phyloP scores from a whole-genome alignment of 108 stramenopile species.

The Craspedostauros australis region DNA sequence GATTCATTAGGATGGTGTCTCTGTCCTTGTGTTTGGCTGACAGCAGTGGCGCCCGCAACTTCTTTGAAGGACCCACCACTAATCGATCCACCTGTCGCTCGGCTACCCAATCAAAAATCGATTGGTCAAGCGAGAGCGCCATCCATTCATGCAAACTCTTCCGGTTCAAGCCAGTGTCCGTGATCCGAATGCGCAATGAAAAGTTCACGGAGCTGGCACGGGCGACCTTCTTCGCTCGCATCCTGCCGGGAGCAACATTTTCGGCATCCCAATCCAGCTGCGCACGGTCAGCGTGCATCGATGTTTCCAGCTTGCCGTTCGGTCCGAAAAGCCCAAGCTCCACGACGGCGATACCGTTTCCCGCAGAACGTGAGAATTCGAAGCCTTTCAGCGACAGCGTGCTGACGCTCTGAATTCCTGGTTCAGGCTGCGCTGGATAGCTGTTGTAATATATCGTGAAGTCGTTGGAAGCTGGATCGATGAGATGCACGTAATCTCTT shows the following conservation, averaged over 20 bases:
- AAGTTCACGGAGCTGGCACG: too few species aligned
- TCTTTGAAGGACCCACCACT: not conserved
- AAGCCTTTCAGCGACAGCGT: constrained; percentile 67
- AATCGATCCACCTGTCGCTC: constrained; percentile 47
- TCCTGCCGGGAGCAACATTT: too few species aligned
- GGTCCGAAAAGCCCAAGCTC: constrained; percentile 39
- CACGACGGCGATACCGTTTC: constrained; percentile 60
- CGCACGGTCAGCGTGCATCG: too few species aligned
- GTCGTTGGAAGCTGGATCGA: too few species aligned
- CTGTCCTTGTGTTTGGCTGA: not conserved
- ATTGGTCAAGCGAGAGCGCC: constrained; percentile 61
- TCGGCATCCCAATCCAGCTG: too few species aligned
- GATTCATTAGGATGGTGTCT: not conserved
- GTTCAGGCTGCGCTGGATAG: constrained; percentile 44
- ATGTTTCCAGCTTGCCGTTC: constrained; percentile 1
- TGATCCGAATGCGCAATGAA: constrained; percentile 40
- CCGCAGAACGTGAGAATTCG: constrained; percentile 43
- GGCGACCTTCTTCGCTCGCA: too few species aligned
- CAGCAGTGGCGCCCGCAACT: too few species aligned
- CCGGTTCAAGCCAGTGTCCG: constrained; percentile 53
- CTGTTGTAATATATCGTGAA: constrained; percentile 47
- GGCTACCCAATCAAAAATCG: constrained; percentile 48
- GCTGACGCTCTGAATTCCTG: constrained; percentile 48
- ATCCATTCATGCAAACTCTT: constrained; percentile 58
- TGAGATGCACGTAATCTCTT: too few species aligned